A percentile compares a stretch with the other conserved stretches of the same genome.
phyloP scores from a whole-genome alignment of 208 protist genomes.

The Trypanosoma cruzi region DNA sequence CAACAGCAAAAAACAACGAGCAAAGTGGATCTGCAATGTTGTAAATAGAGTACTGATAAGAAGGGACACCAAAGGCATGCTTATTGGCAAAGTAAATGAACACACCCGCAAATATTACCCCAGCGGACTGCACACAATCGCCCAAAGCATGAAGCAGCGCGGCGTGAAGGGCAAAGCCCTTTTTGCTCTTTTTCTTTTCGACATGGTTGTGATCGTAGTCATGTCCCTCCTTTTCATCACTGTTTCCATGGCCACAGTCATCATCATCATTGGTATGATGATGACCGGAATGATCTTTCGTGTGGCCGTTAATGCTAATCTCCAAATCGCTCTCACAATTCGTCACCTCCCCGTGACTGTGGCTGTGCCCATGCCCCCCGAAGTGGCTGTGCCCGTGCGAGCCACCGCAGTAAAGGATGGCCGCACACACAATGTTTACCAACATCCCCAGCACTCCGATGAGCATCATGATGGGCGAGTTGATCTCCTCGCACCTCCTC shows the following conservation, averaged over 20 bases:
- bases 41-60: constrained; percentile 66
- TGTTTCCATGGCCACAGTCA: neutral
- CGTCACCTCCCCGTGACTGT: constrained; percentile 55
- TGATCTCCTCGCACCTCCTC: constrained; percentile 45
- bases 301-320: constrained; percentile 1
- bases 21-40: constrained; percentile 90
- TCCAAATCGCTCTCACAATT: constrained; percentile 17
- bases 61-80: constrained; percentile 39
- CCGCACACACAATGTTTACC: constrained; percentile 86
- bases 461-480: constrained; percentile 77
- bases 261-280: neutral
- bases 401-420: constrained; percentile 85
- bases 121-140: constrained; percentile 90
- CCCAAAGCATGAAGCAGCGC: constrained; percentile 90
- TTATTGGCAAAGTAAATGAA: constrained; percentile 82
- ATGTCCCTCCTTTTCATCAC: constrained; percentile 21
- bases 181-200: constrained; percentile 21
- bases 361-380: constrained; percentile 35
- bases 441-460: constrained; percentile 82
- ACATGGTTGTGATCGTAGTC: constrained; percentile 24
- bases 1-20: constrained; percentile 86
- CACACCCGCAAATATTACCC: constrained; percentile 82
- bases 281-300: neutral
- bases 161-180: constrained; percentile 68
- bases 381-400: constrained; percentile 68